Base-by-base conservation (phyloP, 1,139 yeast genomes). In the Saccharomycopsis phalli region DNA sequence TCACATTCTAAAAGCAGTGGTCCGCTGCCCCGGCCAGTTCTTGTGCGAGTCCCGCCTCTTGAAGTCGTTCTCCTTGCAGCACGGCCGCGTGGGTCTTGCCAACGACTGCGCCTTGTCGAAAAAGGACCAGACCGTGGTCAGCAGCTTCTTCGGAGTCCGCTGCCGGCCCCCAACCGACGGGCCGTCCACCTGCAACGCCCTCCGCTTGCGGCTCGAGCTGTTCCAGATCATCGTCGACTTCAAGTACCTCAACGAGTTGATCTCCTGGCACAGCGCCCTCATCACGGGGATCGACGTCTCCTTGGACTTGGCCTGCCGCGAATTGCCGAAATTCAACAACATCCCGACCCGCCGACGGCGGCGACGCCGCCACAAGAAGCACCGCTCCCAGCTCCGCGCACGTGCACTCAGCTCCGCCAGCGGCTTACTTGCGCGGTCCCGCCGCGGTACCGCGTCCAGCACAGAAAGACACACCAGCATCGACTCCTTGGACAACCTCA, bases 321-420 rank as follows among this genome's bases (percentile, higher is more conserved):
- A 73, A 37, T 55, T 74, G 55, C 91, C 93, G 2, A 65, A 65
- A 22, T 81, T 80, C 55, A 65, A 87, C 53, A 77, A 84, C 0
- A 86, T 81, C 7, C 93, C 93, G 3, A 62, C 88, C 50, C 65
- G 88, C 51, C 65, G 87, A 54, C 56, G 76, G 34, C 57, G 73
- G 41, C 51, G 60, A 39, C 47, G 62, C 40, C 35, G 41, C 10
- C 40, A 55, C 32, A 26, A 36, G 14, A 31, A 18, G 5, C 20
- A 16, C 10, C 29, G 16, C 8, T 19, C n/a, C 7, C 31, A 10
- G 5, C 23, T 37, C 13, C 36, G 45, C 36, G n/a, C 36, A 7
- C 21, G 44, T 16, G 44, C 46, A 3, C 33, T 40, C 6, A 43
- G 44, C 21, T 27, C 40, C n/a, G 46, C 45, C 10, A 31, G 29